phyloP scores from a whole-genome alignment of 345 rosid species.

The Rubroshorea leprosula region DNA sequence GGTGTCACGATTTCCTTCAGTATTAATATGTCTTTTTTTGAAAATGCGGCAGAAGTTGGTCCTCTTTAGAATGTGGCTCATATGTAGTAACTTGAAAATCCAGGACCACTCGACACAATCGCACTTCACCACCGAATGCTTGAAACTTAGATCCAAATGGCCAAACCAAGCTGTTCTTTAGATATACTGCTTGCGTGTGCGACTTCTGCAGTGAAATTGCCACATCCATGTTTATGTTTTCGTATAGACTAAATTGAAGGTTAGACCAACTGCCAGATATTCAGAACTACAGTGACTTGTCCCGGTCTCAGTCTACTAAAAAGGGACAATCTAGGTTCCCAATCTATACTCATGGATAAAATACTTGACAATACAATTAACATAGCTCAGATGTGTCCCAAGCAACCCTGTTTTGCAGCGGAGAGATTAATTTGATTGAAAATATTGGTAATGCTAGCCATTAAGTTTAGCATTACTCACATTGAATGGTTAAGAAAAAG shows the following conservation, averaged over 20 bases:
- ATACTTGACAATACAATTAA: background rate
- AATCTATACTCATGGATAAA: background rate
- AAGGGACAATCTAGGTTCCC: background rate
- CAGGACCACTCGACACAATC: too few species aligned
- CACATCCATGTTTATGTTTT: too few species aligned
- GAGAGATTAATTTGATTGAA: too few species aligned
- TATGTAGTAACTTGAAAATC: too few species aligned
- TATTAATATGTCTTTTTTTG: too few species aligned
- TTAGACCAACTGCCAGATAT: background rate
- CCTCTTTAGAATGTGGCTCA: too few species aligned
- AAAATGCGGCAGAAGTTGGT: too few species aligned
- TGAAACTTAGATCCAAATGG: too few species aligned
- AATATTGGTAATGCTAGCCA: background rate
- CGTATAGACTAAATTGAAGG: background rate
- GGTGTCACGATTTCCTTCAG: too few species aligned
- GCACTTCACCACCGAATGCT: too few species aligned
- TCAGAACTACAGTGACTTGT: background rate
- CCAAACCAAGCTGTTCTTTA: too few species aligned
- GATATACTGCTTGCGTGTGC: background rate
- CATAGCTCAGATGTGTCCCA: background rate
- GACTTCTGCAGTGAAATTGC: background rate
- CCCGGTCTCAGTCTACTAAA: background rate
- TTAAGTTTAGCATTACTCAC: conserved; percentile 5
- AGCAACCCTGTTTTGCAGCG: background rate
- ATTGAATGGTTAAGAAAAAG: background rate